Evolutionary conservation across 2,329 filamentous ascomycete species (phyloP), one percentile per base, ranked within the genome.

Genomic region (Colletotrichum kahawae): DNA sequence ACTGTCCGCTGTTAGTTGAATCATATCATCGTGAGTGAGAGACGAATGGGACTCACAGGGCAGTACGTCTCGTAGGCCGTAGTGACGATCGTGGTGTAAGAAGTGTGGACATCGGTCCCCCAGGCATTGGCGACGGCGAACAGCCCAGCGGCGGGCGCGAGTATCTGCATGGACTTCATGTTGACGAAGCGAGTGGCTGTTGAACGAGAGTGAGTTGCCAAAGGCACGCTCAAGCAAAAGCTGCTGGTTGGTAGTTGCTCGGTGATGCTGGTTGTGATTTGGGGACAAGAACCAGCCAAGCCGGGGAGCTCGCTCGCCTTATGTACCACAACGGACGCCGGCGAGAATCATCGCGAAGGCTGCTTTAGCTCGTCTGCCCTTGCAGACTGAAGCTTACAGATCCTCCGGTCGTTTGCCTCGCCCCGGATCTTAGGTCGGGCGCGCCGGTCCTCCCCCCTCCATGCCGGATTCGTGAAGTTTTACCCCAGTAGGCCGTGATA

Each of bases 61-160:
- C 87, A 88, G 80, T 83, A 85, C 57, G 85, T 85, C 48, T 84
- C 83, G 78, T 84, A 86, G 71, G 82, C 79, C 13, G 82, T 83
- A 64, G 82, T 81, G 68, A 84, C 77, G 67, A 85, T 81, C n/a
- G 85, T 86, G 29, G 84, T 85, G 76, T 79, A 82, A 69, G 77
- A 51, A 12, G 78, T 81, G 70, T 70, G 78, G 69, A 29, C 62
- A n/a, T 69, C 67, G 33, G 70, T 66, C 31, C 70, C 79, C 77
- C 77, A 78, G 67, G 82, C 82, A 38, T 80, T 77, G 33, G 78
- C 82, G 21, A 78, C 76, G 64, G 81, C 77, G 60, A 82, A 75
- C 71, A 85, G 79, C 67, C 81, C 83, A 54, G 77, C 82, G 54
- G 79, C 75, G 72, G 83, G 80, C 60, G 80, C 79, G 24, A 85